Evolutionary conservation across 331 rosid species (phyloP).

Genomic region (Phaseolus coccineus): DNA sequence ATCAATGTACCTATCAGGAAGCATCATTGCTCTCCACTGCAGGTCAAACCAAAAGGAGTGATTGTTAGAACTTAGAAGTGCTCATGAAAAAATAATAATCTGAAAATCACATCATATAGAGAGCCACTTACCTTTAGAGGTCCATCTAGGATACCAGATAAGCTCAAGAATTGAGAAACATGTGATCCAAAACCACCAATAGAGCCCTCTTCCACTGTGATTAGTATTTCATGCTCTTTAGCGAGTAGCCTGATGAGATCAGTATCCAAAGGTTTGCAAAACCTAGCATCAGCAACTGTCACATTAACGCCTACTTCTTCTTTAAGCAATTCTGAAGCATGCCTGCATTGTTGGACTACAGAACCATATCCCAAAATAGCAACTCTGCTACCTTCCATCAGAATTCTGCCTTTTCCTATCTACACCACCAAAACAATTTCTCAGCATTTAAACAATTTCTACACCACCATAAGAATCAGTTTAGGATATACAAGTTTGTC

Average conservation of each 20-base stretch:
- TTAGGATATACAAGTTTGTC: constrained; percentile 13
- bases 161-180: constrained; percentile 75
- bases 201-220: constrained; percentile 88
- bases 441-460: constrained; percentile 41
- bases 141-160: constrained; percentile 79
- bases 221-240: constrained; percentile 75
- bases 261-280: constrained; percentile 90
- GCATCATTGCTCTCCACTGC: constrained; percentile 92
- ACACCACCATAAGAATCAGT: constrained; percentile 9
- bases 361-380: constrained; percentile 85
- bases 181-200: constrained; percentile 97
- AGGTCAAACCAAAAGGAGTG: constrained; percentile 5
- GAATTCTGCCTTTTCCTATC: constrained; percentile 87
- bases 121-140: constrained; percentile 65
- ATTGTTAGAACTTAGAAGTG: constrained; percentile 14
- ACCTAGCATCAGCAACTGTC: constrained; percentile 92
- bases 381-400: constrained; percentile 71
- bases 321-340: constrained; percentile 70
- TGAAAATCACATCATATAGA: background rate
- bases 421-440: constrained; percentile 38
- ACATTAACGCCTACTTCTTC: constrained; percentile 52
- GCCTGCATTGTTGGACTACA: constrained; percentile 74
- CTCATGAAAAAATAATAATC: background rate
- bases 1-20: constrained; percentile 91
- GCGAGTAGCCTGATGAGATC: constrained; percentile 65